These are phyloP conservation scores for Colletotrichum cuscutae DNA, from an alignment of 2,329 filamentous ascomycete species.

Conservation along the genomic window DNA sequence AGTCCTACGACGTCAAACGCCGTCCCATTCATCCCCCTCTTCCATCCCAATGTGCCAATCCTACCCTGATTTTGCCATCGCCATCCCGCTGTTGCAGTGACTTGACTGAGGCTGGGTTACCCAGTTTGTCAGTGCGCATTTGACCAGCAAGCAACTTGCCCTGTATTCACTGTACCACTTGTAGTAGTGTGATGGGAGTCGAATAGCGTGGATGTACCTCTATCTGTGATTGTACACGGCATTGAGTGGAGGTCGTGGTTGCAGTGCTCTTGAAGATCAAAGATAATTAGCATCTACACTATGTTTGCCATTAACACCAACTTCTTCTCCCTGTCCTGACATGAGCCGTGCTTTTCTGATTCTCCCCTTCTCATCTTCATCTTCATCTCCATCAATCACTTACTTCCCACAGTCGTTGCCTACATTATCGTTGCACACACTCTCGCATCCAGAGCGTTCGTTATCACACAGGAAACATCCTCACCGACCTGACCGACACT, in stretches of 20 bases:
- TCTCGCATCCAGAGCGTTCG: constrained; percentile 1
- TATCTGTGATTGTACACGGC: background rate
- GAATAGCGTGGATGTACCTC: background rate
- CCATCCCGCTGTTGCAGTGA: constrained; percentile 16
- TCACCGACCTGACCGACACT: constrained; percentile 13
- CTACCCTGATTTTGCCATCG: constrained; percentile 12
- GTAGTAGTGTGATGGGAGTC: background rate
- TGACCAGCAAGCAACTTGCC: background rate
- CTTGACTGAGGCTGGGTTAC: background rate
- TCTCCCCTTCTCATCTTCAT: background rate
- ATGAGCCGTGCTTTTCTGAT: background rate
- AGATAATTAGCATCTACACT: constrained; percentile 11
- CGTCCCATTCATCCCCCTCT: constrained; percentile 1
- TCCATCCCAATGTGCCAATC: constrained; percentile 9
- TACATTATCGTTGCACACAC: constrained; percentile 1
- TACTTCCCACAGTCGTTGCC: background rate
- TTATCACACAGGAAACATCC: background rate
- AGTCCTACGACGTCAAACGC: background rate
- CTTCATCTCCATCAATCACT: background rate
- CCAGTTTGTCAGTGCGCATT: background rate
- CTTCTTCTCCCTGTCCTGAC: constrained; percentile 7
- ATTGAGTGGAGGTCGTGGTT: background rate
- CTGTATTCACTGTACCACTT: background rate
- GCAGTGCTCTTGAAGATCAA: constrained; percentile 18
- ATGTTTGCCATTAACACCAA: constrained; percentile 17